Evolutionary conservation across 1,284 basidiomycete genomes (phyloP).

Genomic region (Ganoderma leucocontextum): DNA sequence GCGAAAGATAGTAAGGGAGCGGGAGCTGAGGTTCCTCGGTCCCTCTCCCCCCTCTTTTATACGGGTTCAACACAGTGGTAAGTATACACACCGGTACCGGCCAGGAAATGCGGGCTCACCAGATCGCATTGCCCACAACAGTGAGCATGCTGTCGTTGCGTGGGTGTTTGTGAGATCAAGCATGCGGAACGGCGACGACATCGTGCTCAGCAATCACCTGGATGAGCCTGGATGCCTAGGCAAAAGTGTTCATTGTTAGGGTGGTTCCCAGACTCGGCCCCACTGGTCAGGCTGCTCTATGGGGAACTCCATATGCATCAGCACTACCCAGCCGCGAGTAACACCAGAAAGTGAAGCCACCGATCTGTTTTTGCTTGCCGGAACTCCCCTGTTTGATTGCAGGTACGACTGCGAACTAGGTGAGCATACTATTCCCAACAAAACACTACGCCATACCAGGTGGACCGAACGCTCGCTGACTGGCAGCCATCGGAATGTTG

Average conservation of each 20-base stretch:
- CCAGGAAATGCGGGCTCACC: neutral
- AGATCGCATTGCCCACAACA: neutral
- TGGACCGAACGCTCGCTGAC: neutral
- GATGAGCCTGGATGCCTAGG: neutral
- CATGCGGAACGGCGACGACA: neutral
- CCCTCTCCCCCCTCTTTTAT: neutral
- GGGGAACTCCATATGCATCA: neutral
- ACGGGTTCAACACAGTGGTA: neutral
- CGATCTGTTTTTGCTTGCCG: neutral
- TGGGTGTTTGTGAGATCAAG: neutral
- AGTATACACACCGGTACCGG: neutral
- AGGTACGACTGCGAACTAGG: neutral
- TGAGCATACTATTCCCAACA: neutral
- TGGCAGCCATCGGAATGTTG: neutral
- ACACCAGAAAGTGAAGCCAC: neutral
- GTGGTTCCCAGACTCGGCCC: neutral
- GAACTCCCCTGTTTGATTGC: neutral
- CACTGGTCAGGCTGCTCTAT: neutral
- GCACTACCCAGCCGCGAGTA: neutral
- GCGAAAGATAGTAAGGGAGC: conserved; percentile 19
- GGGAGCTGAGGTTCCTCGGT: conserved; percentile 17
- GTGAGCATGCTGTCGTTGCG: neutral
- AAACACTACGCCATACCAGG: neutral
- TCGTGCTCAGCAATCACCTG: neutral
- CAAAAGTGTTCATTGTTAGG: neutral